Evolutionary conservation across 2,329 filamentous ascomycete species (phyloP), one percentile per base, ranked within the genome.

Genomic region (Calonectria naviculata): DNA sequence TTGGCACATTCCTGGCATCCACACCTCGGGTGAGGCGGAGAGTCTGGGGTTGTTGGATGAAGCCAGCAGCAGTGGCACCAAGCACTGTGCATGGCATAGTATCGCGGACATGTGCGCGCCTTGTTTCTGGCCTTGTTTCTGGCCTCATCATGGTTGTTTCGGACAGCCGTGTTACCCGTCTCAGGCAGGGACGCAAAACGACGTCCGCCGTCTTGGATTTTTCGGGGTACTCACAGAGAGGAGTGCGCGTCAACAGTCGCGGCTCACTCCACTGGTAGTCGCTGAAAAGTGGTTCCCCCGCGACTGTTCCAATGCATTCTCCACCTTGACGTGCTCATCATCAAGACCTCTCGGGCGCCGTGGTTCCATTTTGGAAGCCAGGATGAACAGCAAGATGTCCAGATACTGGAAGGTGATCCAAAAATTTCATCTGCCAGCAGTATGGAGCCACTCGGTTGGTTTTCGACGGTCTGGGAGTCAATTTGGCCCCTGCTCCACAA

Each of bases 1-100:
- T 56, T 58, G 63, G 63, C 31, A 28, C 63, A 63, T 70, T 66
- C 56, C 68, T 56, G 24, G 21, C 63, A 49, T 56, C 68, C 63
- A 65, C 67, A 56, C 56, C 46, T 70, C 68, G 63, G 63, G 56
- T 70, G 68, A 70, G 63, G 68, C 68, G 63, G 68, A 66, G 56
- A 63, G 56, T 70, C 68, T 63, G 63, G 68, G 68, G 68, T 41
- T 34, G 38, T 41, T 47, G 44, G 28, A 42, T 36, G 44, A 12
- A 65, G 54, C n/a, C 46, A 4, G 34, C 28, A 54, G 67, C 19
- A n/a, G 66, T 65, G 26, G 29, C 54, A 61, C 67, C 61, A 62
- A 41, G 41, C 13, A 15, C 28, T 42, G 44, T 47, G 29, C 62
- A 62, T 54, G n/a, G 67, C 62, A 52, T 61, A 28, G 36, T 38